Conservation (phyloP, 306 rosid genomes). For the Prinsepia uniflora region DNA sequence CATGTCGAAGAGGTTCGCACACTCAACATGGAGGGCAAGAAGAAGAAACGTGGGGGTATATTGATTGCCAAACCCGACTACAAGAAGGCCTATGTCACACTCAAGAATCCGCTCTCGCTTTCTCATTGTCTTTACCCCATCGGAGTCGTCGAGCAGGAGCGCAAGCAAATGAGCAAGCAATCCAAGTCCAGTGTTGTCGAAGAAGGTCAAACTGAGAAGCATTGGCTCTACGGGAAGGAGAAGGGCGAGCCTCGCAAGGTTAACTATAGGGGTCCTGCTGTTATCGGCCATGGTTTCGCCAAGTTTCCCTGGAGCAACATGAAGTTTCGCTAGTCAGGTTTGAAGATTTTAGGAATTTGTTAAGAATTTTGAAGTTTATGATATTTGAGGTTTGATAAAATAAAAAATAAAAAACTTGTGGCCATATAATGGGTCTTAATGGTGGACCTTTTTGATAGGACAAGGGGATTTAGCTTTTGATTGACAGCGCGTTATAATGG, state of each 20-base stretch:
- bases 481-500: background rate
- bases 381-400: background rate
- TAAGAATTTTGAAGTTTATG: conserved; percentile 12
- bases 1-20: conserved; percentile 78
- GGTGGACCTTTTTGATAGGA: background rate
- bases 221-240: conserved; percentile 62
- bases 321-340: conserved; percentile 49
- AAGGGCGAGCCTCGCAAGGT: conserved; percentile 10
- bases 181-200: conserved; percentile 46
- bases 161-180: conserved; percentile 42
- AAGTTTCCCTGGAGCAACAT: conserved; percentile 83
- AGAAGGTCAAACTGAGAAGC: conserved; percentile 43
- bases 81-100: conserved; percentile 87
- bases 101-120: conserved; percentile 50
- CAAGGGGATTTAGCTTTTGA: conserved; percentile 4
- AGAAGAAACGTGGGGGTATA: conserved; percentile 56
- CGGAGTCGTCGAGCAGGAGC: conserved; percentile 40
- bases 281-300: conserved; percentile 28
- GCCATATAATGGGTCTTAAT: background rate
- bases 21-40: conserved; percentile 78
- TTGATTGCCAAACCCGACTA: conserved; percentile 67
- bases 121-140: conserved; percentile 45
- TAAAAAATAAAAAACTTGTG: background rate
- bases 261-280: conserved; percentile 19
- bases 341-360: background rate